phyloP scores from a whole-genome alignment of 2,329 filamentous ascomycete genomes.

The Aureobasidium mangrovei region DNA sequence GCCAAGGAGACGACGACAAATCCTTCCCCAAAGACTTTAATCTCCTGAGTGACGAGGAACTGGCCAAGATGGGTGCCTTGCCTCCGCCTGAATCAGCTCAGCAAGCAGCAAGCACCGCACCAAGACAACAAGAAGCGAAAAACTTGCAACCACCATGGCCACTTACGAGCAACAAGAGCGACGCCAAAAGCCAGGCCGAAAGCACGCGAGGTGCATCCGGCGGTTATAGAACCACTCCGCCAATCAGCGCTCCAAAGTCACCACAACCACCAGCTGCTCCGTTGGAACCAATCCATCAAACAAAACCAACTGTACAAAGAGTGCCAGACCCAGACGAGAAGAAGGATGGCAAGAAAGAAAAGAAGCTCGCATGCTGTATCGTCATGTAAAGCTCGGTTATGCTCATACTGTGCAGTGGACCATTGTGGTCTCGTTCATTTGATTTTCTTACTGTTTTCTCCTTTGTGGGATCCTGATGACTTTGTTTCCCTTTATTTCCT shows the following conservation, averaged over 20 bases:
- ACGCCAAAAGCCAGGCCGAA: conserved; percentile 20
- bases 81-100: conserved; percentile 8
- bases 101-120: neutral
- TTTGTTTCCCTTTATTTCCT: neutral
- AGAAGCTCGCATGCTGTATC: conserved; percentile 61
- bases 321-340: conserved; percentile 48
- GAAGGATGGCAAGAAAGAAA: conserved; percentile 45
- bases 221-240: conserved; percentile 41
- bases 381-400: conserved; percentile 52
- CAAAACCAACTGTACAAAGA: conserved; percentile 37
- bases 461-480: neutral
- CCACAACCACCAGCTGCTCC: conserved; percentile 12
- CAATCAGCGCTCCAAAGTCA: conserved; percentile 28
- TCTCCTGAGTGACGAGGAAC: conserved; percentile 61
- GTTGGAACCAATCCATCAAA: neutral
- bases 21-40: conserved; percentile 82
- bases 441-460: conserved; percentile 1
- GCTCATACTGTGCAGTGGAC: conserved; percentile 6
- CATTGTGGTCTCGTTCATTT: neutral
- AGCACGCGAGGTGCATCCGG: conserved; percentile 33
- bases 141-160: conserved; percentile 18
- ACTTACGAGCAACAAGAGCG: conserved; percentile 21
- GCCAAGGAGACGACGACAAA: conserved; percentile 62
- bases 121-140: neutral
- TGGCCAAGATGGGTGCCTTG: conserved; percentile 33